Conservation (phyloP, 495 filamentous ascomycete species). For the Hypoxylon intermedium region DNA sequence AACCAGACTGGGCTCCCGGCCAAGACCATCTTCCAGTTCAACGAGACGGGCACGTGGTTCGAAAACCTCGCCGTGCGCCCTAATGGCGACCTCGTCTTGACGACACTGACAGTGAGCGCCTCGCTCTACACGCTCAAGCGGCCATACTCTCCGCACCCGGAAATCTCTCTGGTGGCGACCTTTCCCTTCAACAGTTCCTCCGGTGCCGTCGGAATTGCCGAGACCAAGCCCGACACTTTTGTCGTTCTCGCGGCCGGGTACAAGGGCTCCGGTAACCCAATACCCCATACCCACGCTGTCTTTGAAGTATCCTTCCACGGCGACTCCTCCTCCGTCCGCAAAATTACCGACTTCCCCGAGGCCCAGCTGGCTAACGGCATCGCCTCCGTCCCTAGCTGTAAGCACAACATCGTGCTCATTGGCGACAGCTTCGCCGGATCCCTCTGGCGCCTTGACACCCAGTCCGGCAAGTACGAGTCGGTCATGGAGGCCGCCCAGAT, state of each 20-base stretch:
- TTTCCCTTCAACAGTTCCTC: conserved; percentile 47
- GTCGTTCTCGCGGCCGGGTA: conserved; percentile 47
- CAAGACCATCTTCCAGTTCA: conserved; percentile 31
- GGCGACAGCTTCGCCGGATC: conserved; percentile 50
- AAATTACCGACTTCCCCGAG: conserved; percentile 43
- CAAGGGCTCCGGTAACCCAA: conserved; percentile 35
- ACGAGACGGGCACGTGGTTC: conserved; percentile 39
- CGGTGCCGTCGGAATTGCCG: conserved; percentile 48
- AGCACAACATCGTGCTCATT: conserved; percentile 30
- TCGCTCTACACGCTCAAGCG: conserved; percentile 41
- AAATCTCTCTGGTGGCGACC: conserved; percentile 45
- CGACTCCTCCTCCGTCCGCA: conserved; percentile 23
- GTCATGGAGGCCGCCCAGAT: conserved; percentile 30
- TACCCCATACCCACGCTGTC: conserved; percentile 44
- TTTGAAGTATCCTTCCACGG: conserved; percentile 37
- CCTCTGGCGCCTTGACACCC: conserved; percentile 43
- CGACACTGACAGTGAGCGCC: conserved; percentile 42
- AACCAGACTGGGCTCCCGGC: conserved; percentile 12
- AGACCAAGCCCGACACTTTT: conserved; percentile 49
- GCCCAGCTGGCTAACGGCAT: conserved; percentile 51
- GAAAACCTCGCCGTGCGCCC: conserved; percentile 56
- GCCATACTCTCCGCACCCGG: conserved; percentile 32
- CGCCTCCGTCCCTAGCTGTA: conserved; percentile 19
- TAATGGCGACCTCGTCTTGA: conserved; percentile 56
- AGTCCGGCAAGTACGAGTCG: conserved; percentile 31